Evolutionary conservation across 2,329 filamentous ascomycete species (phyloP), one percentile per base, ranked within the genome.

Genomic region (Clathrospora elynae): DNA sequence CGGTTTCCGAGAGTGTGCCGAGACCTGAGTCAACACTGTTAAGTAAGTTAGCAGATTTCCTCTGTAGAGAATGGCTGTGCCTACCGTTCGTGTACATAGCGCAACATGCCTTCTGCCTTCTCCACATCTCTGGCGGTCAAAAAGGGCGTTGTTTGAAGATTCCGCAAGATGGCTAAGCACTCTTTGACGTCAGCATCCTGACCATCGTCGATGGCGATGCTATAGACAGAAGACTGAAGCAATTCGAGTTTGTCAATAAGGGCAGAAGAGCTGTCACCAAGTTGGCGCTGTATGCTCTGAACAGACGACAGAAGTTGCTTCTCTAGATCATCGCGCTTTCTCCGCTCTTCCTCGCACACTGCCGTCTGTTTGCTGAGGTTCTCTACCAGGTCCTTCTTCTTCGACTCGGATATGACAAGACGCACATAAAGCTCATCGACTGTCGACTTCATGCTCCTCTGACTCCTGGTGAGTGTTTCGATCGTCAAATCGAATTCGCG

Each of bases 101-200:
- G 49, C 12, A 68, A 32, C 50, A 61, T 63, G 6, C 22, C 22
- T 31, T 67, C 58, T 2, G 50, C 53, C 25, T 59, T 61, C 8
- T 48, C 32, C 2, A 60, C 31, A 25, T 66, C 57, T 1, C 60
- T 48, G 2, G 26, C 7, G 1, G 59, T 63, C 18, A 65, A 34
- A 7, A 53, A 29, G 2, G 58, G 53, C 1, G 42, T 51, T 6
- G 24, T 23, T 18, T 55, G 40, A 12, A 66, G 35, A 9, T 36
- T 42, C n/a, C 51, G 42, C 19, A 69, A 33, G 5, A 32, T 40
- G 0, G 46, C 34, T 2, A 61, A 14, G 22, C 60, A 62, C 18
- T 65, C 45, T 14, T 59, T 42, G 20, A 58, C 33, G 6, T 24
- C 38, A 6, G 23, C 14, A 11, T 48, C 30, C 3, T 37, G 39